Percentiles rank a stretch among this genome's conserved stretches.
These are phyloP conservation scores for Cicer yamashitae DNA, from an alignment of 306 rosid genomes.

Conservation along the genomic window DNA sequence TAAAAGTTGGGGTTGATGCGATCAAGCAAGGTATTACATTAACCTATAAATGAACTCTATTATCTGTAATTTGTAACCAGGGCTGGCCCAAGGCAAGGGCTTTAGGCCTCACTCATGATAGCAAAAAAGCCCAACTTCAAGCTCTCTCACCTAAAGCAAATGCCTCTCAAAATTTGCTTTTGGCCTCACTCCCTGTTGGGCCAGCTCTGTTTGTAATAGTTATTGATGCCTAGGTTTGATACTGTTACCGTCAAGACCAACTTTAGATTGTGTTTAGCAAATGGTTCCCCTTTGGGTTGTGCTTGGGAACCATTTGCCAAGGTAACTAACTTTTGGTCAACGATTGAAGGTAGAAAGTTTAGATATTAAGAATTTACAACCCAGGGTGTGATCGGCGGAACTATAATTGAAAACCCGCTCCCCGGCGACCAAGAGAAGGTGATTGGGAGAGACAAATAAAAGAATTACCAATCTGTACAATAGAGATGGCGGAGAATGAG, in stretches of 20 bases:
- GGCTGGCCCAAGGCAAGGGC: background rate
- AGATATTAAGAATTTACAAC: no score
- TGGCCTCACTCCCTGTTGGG: background rate
- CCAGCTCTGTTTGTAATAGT: background rate
- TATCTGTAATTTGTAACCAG: conserved; percentile 26
- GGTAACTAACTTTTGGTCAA: no score
- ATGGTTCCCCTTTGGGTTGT: no score
- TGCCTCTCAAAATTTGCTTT: background rate
- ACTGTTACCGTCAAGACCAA: conserved; percentile 16
- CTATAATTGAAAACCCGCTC: no score
- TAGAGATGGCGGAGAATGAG: no score
- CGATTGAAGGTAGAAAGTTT: no score
- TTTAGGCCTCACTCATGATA: background rate
- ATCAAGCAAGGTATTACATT: conserved; percentile 72
- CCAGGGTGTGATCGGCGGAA: no score
- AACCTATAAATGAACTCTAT: conserved; percentile 27
- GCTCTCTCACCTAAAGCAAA: background rate
- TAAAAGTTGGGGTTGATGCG: conserved; percentile 76
- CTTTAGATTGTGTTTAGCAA: no score
- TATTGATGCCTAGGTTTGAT: conserved; percentile 9
- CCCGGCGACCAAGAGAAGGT: no score
- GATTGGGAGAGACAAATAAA: no score
- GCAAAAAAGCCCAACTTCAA: background rate
- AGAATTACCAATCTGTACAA: no score
- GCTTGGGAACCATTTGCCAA: no score